These are phyloP conservation scores for Arthrobotrys sinensis DNA, from an alignment of 2,329 filamentous ascomycete species.

Conservation along the genomic window DNA sequence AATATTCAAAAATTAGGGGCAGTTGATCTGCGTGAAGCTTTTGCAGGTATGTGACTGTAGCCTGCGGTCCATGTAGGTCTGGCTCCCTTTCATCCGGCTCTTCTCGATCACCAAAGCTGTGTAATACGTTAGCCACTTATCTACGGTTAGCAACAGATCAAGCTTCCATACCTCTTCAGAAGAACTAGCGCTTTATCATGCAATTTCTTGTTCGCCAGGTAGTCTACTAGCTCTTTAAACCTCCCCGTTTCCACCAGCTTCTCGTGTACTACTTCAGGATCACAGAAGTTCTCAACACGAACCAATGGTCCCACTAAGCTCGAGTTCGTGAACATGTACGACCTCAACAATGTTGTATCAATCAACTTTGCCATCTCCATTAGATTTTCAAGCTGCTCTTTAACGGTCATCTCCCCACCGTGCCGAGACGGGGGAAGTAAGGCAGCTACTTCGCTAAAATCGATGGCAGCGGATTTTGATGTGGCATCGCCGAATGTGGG, in stretches of 20 bases:
- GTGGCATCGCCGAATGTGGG: constrained; percentile 28
- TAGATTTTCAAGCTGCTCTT: constrained; percentile 79
- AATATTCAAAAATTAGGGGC: constrained; percentile 91
- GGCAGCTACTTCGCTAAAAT: constrained; percentile 52
- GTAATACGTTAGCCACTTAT: constrained; percentile 9
- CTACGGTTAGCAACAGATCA: background rate
- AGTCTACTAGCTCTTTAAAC: constrained; percentile 96
- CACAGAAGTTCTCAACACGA: constrained; percentile 96
- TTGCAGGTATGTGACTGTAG: constrained; percentile 92
- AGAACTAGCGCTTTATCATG: constrained; percentile 89
- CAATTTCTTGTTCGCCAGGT: constrained; percentile 93
- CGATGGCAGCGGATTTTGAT: constrained; percentile 17
- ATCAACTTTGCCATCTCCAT: constrained; percentile 84
- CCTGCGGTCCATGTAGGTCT: constrained; percentile 81
- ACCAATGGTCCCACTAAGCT: constrained; percentile 89
- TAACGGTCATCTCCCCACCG: constrained; percentile 65
- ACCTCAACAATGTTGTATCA: constrained; percentile 93
- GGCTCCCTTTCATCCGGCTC: constrained; percentile 65
- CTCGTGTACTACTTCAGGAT: constrained; percentile 94
- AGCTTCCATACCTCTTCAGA: constrained; percentile 75
- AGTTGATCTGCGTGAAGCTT: constrained; percentile 88
- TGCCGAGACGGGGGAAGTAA: constrained; percentile 64
- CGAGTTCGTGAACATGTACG: constrained; percentile 93
- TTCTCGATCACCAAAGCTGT: constrained; percentile 65
- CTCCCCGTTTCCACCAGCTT: constrained; percentile 88